These are phyloP conservation scores for Cubamyces sp. DNA, from an alignment of 768 basidiomycete species.

Conservation along the genomic window DNA sequence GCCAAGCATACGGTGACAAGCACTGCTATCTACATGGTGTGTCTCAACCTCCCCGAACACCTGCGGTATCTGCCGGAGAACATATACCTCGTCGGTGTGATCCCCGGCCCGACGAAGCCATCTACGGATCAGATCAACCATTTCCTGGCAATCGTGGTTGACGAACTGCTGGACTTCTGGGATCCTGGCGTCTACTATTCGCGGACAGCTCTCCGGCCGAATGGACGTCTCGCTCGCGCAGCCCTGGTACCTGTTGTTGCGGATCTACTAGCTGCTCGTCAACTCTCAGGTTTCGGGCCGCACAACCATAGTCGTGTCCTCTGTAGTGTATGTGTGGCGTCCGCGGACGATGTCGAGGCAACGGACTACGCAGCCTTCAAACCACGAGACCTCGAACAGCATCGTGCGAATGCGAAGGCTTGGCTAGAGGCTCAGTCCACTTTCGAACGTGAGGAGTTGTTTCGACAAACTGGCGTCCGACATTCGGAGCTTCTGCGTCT, in stretches of 20 bases:
- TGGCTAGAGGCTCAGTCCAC: no score
- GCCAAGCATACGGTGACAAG: no score
- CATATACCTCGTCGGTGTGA: conserved; percentile 45
- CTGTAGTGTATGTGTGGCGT: conserved; percentile 9
- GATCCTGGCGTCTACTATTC: conserved; percentile 36
- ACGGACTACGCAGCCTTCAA: no score
- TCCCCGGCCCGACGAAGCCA: conserved; percentile 47
- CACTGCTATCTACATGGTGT: no score
- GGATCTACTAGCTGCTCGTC: conserved; percentile 35
- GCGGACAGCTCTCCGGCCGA: conserved; percentile 28
- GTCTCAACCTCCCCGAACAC: conserved; percentile 32
- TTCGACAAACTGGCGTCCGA: no score
- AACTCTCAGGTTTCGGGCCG: neutral
- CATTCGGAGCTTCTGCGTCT: no score
- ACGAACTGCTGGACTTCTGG: conserved; percentile 42
- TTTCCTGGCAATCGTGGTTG: conserved; percentile 41
- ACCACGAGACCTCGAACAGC: no score
- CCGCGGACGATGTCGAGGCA: conserved; percentile 2
- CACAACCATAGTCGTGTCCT: conserved; percentile 4
- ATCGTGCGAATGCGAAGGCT: no score
- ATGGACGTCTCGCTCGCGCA: conserved; percentile 36
- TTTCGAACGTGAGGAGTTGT: no score
- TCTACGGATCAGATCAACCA: conserved; percentile 41
- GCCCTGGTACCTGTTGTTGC: conserved; percentile 40
- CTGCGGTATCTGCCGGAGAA: conserved; percentile 34